Conservation (phyloP, 2,329 filamentous ascomycete genomes). For the Beauveria pseudobassiana region DNA sequence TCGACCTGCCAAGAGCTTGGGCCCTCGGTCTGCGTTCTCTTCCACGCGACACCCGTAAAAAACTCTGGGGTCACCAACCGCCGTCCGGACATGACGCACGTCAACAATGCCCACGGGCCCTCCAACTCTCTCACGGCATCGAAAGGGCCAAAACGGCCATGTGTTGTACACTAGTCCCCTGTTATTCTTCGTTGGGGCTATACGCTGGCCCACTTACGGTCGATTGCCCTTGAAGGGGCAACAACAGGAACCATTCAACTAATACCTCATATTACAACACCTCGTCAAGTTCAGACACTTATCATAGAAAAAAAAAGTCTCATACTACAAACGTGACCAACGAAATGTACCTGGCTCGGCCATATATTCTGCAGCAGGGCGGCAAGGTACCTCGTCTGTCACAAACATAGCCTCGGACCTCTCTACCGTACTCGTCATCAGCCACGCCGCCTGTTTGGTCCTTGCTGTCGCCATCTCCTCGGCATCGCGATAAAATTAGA, state of each 20-base stretch:
- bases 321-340: background rate
- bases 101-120: background rate
- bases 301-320: background rate
- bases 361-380: background rate
- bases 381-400: background rate
- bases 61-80: background rate
- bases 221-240: background rate
- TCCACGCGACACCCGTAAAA: background rate
- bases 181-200: background rate
- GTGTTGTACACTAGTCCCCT: background rate
- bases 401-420: background rate
- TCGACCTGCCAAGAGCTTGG: constrained; percentile 4
- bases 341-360: background rate
- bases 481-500: background rate
- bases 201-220: background rate
- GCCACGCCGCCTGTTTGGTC: background rate
- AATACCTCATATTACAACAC: constrained; percentile 3
- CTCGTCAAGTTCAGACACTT: too few relatives aligned
- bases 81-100: background rate
- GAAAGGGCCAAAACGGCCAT: background rate
- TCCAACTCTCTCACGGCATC: background rate
- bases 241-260: background rate
- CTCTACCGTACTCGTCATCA: background rate
- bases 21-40: background rate
- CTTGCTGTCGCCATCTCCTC: background rate